A percentile compares a stretch with the other conserved stretches of the same genome.
These are phyloP conservation scores for Rhinocladiella mackenziei DNA, from an alignment of 2,329 filamentous ascomycete genomes.

Conservation along the genomic window DNA sequence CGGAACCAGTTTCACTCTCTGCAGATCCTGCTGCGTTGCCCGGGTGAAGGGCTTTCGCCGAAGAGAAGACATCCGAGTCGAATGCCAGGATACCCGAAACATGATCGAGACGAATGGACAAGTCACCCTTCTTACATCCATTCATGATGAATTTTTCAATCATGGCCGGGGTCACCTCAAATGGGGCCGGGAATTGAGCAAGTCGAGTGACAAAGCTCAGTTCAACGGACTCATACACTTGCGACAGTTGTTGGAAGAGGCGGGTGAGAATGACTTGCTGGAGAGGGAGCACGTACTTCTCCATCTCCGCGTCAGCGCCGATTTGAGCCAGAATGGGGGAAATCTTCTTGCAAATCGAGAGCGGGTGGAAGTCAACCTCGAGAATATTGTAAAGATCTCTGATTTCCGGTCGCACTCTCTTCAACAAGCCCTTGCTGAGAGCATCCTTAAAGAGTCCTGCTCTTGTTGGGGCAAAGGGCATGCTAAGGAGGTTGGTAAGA, in stretches of 20 bases:
- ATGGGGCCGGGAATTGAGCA: slow-evolving; percentile 92
- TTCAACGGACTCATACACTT: slow-evolving; percentile 98
- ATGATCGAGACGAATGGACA: slow-evolving; percentile 94
- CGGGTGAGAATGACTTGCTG: slow-evolving; percentile 98
- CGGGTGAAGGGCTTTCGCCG: slow-evolving; percentile 82
- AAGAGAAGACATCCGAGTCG: slow-evolving; percentile 97
- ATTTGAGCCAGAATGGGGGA: slow-evolving; percentile 93
- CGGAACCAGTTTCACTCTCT: slow-evolving; percentile 75
- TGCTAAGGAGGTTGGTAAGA: slow-evolving; percentile 90
- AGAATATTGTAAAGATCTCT: slow-evolving; percentile 97
- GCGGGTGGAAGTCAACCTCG: slow-evolving; percentile 96
- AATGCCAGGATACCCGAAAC: slow-evolving; percentile 93
- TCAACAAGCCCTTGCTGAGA: slow-evolving; percentile 87
- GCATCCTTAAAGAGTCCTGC: slow-evolving; percentile 92
- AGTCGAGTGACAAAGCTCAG: slow-evolving; percentile 89
- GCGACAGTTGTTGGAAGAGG: slow-evolving; percentile 96
- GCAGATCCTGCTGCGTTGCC: slow-evolving; percentile 82
- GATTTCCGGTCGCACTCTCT: slow-evolving; percentile 90
- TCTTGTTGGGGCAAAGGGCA: slow-evolving; percentile 84
- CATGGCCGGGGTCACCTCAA: slow-evolving; percentile 82
- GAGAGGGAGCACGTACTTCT: slow-evolving; percentile 90
- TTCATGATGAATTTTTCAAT: slow-evolving; percentile 99
- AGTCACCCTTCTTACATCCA: slow-evolving; percentile 98
- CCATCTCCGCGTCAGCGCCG: slow-evolving; percentile 89
- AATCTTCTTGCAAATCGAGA: slow-evolving; percentile 99